Percentiles rank a stretch among this genome's conserved stretches.
phyloP scores from a whole-genome alignment of 495 filamentous ascomycete genomes.

The Xylaria grammica region DNA sequence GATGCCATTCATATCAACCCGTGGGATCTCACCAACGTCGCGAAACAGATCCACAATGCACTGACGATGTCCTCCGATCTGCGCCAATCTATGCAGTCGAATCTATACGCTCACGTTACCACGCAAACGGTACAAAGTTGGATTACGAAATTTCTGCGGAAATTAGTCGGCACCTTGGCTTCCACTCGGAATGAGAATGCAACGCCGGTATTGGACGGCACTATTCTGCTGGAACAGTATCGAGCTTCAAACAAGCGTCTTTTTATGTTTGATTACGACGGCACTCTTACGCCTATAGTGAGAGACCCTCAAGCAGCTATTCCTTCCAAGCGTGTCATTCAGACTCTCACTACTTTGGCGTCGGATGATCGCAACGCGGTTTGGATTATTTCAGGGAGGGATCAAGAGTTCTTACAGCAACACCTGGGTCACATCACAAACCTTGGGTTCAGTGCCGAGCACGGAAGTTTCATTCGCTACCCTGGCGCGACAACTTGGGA shows the following conservation, averaged over 20 bases:
- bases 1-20: conserved; percentile 94
- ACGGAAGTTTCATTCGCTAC: conserved; percentile 89
- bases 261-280: conserved; percentile 99
- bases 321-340: conserved; percentile 79
- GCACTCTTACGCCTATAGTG: conserved; percentile 95
- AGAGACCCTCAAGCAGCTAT: conserved; percentile 85
- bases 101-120: conserved; percentile 81
- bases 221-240: conserved; percentile 72
- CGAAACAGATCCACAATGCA: conserved; percentile 77
- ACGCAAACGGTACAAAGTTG: conserved; percentile 82
- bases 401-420: conserved; percentile 84
- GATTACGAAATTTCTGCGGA: conserved; percentile 76
- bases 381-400: conserved; percentile 97
- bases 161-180: conserved; percentile 77
- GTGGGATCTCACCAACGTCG: conserved; percentile 84
- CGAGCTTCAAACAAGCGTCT: conserved; percentile 72
- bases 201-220: conserved; percentile 80
- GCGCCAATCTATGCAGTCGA: conserved; percentile 61
- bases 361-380: conserved; percentile 81
- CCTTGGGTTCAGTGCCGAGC: conserved; percentile 90
- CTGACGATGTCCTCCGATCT: conserved; percentile 70
- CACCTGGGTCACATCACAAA: conserved; percentile 85
- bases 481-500: conserved; percentile 78
- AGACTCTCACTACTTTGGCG: conserved; percentile 77
- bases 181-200: conserved; percentile 73